phyloP scores from a whole-genome alignment of 164 flowering plant genomes.

The Vitis amurensis region DNA sequence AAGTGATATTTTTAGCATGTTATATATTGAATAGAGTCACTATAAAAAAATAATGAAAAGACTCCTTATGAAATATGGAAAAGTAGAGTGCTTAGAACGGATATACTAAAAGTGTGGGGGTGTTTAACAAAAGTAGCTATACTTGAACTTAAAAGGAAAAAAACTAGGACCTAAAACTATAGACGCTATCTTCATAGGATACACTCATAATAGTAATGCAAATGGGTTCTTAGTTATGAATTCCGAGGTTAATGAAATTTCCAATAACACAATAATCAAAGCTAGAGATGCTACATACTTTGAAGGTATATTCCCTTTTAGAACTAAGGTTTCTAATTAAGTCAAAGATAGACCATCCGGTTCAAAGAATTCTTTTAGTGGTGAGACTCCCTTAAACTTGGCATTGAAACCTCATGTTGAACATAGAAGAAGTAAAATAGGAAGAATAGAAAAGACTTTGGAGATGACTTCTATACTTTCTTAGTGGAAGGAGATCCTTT shows the following conservation, averaged over 20 bases:
- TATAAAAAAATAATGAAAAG: not conserved
- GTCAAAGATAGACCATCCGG: not conserved
- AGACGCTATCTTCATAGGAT: not conserved
- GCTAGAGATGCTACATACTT: not conserved
- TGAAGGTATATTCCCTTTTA: not conserved
- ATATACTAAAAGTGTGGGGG: not conserved
- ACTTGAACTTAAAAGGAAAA: not conserved
- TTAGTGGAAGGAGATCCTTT: not conserved
- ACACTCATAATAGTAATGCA: not conserved
- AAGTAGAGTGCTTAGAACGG: not conserved
- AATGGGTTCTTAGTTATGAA: not conserved
- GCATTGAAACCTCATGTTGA: not conserved
- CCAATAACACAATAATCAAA: not conserved
- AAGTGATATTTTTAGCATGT: not conserved
- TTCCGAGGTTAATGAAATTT: not conserved
- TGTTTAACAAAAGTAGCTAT: not conserved
- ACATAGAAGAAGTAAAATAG: slow-evolving; percentile 1
- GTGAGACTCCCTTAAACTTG: no score
- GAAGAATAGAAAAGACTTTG: not conserved
- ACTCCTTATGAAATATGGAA: not conserved
- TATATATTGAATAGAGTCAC: not conserved
- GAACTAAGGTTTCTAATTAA: not conserved
- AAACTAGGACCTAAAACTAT: not conserved
- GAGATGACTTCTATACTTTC: not conserved
- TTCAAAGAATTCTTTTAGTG: no score